Percentiles rank a stretch among this genome's conserved stretches.
Conservation (phyloP, 2,329 filamentous ascomycete genomes). For the Talaromyces amestolkiae region DNA sequence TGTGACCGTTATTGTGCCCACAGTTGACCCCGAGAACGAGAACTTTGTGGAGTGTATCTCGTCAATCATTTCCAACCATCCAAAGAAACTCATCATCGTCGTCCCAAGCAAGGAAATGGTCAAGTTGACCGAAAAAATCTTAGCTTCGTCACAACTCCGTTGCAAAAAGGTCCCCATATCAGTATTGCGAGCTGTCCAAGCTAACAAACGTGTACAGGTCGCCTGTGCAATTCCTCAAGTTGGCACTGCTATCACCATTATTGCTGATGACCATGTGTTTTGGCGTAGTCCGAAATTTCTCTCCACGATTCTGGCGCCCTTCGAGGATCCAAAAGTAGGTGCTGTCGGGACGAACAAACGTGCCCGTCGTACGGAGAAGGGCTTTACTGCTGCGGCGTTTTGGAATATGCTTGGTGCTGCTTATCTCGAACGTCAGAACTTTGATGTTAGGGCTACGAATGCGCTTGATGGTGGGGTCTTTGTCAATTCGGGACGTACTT, state of each 20-base stretch:
- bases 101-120: conserved; percentile 40
- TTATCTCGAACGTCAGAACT: conserved; percentile 64
- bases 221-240: conserved; percentile 39
- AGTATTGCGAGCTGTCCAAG: conserved; percentile 32
- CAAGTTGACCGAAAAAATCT: neutral
- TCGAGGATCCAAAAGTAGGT: conserved; percentile 50
- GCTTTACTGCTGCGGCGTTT: conserved; percentile 27
- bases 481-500: conserved; percentile 58
- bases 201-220: conserved; percentile 54
- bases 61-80: conserved; percentile 42
- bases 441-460: conserved; percentile 57
- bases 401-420: conserved; percentile 58
- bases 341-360: conserved; percentile 58
- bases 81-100: conserved; percentile 45
- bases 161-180: conserved; percentile 21
- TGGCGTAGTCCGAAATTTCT: conserved; percentile 38
- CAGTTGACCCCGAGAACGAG: conserved; percentile 44
- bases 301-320: conserved; percentile 41
- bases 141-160: neutral
- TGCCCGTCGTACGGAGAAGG: conserved; percentile 41
- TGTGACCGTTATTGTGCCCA: conserved; percentile 54
- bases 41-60: conserved; percentile 46
- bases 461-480: conserved; percentile 59
- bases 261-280: conserved; percentile 55
- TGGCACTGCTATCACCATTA: conserved; percentile 44